Conservation (phyloP, 352 stramenopile species). For the Ochromonadaceae sp. region DNA sequence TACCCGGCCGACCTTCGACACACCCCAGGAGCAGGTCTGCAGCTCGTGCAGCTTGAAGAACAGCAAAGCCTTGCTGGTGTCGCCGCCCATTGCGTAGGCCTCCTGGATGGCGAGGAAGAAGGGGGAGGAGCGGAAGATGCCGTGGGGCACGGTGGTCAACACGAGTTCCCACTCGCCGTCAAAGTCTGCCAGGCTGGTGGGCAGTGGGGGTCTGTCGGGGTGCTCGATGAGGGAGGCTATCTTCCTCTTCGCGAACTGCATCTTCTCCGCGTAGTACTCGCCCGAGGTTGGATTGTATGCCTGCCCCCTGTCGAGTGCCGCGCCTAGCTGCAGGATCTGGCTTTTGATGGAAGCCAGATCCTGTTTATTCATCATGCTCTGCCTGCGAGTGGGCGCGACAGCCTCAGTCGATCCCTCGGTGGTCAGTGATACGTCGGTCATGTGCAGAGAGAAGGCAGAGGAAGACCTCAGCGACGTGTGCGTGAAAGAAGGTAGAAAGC, state of each 20-base stretch:
- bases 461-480: too few species aligned
- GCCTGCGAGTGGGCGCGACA: too few species aligned
- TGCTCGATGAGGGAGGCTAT: not conserved
- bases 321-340: not conserved
- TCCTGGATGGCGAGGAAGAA: constrained; percentile 48
- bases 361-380: too few species aligned
- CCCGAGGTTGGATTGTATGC: not conserved
- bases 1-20: constrained; percentile 49
- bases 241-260: not conserved
- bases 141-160: constrained; percentile 45
- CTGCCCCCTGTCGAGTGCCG: not conserved
- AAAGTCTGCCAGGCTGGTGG: not conserved
- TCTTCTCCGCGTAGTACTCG: not conserved
- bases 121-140: constrained; percentile 44
- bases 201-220: not conserved
- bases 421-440: too few species aligned
- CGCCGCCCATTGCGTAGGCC: too few species aligned
- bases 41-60: constrained; percentile 65
- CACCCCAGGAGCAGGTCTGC: constrained; percentile 53
- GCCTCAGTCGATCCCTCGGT: too few species aligned
- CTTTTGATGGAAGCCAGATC: too few species aligned
- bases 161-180: constrained; percentile 30
- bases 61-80: constrained; percentile 38
- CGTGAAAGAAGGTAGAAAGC: too few species aligned
- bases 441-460: too few species aligned